Evolutionary conservation across 352 stramenopile species (phyloP).

Genomic region (Globisporangium takayamanum): DNA sequence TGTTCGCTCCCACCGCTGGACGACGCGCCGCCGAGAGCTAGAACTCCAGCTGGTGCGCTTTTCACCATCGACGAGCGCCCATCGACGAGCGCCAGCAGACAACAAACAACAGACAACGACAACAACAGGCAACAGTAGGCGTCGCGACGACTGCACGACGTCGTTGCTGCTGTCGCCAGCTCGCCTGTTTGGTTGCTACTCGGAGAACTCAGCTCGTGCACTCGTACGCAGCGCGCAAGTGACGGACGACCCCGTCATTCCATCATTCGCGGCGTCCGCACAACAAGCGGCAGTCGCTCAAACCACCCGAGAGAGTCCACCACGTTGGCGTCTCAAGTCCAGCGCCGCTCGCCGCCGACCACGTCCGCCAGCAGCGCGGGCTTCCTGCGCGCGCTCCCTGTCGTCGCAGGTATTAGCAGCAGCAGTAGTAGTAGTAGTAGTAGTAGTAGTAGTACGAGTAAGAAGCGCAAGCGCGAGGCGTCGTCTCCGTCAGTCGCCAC

Average conservation of each 20-base stretch:
- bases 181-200: too few relatives aligned
- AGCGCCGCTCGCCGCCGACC: conserved; percentile 6
- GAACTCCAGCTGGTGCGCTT: too few relatives aligned
- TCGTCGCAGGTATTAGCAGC: neutral
- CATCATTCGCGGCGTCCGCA: conserved; percentile 14
- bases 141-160: too few relatives aligned
- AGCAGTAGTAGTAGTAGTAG: neutral
- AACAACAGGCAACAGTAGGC: too few relatives aligned
- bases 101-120: too few relatives aligned
- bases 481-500: neutral
- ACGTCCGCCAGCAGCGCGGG: neutral
- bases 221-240: too few relatives aligned
- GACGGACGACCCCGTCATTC: conserved; percentile 6
- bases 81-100: too few relatives aligned
- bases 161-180: too few relatives aligned
- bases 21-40: too few relatives aligned
- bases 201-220: too few relatives aligned
- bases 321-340: conserved; percentile 9
- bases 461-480: conserved; percentile 16
- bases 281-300: neutral
- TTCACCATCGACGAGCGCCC: too few relatives aligned
- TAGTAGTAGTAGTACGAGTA: neutral
- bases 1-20: too few relatives aligned
- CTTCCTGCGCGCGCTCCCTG: conserved; percentile 1
- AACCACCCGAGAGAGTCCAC: neutral